Conservation (phyloP, 2,329 filamentous ascomycete genomes). For the Diaporthe eres region DNA sequence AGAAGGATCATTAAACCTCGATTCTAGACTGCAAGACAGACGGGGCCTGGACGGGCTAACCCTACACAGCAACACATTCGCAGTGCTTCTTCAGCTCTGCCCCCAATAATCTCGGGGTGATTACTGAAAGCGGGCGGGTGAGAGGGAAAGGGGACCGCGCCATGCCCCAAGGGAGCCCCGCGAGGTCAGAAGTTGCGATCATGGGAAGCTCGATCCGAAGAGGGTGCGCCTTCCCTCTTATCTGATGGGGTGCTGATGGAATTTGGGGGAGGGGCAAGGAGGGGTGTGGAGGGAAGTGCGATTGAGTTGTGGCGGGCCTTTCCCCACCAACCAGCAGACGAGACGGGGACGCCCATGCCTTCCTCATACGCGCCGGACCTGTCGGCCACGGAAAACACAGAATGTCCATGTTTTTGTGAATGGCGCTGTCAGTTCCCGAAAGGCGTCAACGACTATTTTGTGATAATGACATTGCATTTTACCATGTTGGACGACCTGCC, state of each 20-base stretch:
- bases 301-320: slow-evolving; percentile 7
- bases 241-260: neutral
- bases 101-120: neutral
- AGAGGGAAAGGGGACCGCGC: neutral
- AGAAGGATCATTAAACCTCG: slow-evolving; percentile 33
- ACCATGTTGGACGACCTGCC: neutral
- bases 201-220: slow-evolving; percentile 35
- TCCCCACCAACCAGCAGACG: neutral
- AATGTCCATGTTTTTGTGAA: neutral
- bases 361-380: neutral
- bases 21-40: slow-evolving; percentile 18
- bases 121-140: slow-evolving; percentile 1
- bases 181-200: slow-evolving; percentile 40
- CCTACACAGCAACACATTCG: neutral
- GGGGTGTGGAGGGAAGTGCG: neutral
- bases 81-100: neutral
- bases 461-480: neutral
- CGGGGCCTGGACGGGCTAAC: neutral
- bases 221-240: slow-evolving; percentile 32
- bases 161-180: slow-evolving; percentile 8
- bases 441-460: neutral
- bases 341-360: neutral
- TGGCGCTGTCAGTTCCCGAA: neutral
- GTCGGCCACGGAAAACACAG: neutral
- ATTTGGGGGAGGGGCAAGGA: neutral